phyloP scores from a whole-genome alignment of 148 eudicot genomes.

The Mesembryanthemum crystallinum region DNA sequence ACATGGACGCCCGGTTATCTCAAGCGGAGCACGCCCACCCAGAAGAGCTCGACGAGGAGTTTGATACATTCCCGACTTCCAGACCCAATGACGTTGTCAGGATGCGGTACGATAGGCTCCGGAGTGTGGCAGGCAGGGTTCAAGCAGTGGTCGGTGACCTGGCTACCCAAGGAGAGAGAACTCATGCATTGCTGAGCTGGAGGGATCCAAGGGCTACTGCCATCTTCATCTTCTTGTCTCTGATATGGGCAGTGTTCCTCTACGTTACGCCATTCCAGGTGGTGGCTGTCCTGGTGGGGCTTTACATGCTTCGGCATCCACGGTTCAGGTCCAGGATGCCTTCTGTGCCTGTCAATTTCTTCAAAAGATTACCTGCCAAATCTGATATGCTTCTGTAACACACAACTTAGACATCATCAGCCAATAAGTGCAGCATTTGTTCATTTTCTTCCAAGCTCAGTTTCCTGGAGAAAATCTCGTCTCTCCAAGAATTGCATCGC shows the following conservation, averaged over 20 bases:
- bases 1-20: conserved; percentile 85
- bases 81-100: conserved; percentile 55
- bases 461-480: conserved; percentile 20
- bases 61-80: conserved; percentile 79
- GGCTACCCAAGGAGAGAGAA: conserved; percentile 88
- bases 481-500: not conserved
- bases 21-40: conserved; percentile 74
- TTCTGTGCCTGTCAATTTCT: conserved; percentile 89
- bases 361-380: conserved; percentile 81
- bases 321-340: conserved; percentile 77
- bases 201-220: conserved; percentile 94
- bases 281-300: conserved; percentile 62
- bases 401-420: conserved; percentile 17
- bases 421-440: not conserved
- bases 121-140: conserved; percentile 72
- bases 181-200: conserved; percentile 77
- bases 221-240: conserved; percentile 63
- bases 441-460: conserved; percentile 13
- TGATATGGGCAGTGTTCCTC: conserved; percentile 67
- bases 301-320: conserved; percentile 78
- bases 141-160: conserved; percentile 83
- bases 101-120: conserved; percentile 72
- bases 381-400: conserved; percentile 74
- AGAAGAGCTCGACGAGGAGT: conserved; percentile 88
- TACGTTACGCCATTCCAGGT: conserved; percentile 91